Evolutionary conservation across 2,329 filamentous ascomycete species (phyloP).

Genomic region (Pseudogymnoascus sp.): DNA sequence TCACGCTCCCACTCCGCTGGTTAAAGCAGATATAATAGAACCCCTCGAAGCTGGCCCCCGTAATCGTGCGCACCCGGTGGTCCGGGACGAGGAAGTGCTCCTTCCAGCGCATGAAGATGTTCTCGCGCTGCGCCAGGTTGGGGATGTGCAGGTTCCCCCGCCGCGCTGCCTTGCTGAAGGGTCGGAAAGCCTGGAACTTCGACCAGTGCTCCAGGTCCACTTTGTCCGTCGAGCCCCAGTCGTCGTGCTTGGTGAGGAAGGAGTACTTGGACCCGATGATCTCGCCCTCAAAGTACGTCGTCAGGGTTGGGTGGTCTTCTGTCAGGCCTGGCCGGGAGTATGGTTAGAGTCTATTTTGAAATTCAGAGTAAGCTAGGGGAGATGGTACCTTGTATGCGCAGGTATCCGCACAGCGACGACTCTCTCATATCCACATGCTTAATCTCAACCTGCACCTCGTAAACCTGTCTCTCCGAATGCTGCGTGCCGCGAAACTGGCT

Average conservation of each 20-base stretch:
- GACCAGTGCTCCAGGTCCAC: slow-evolving; percentile 90
- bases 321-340: slow-evolving; percentile 59
- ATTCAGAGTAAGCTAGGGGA: neutral
- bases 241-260: slow-evolving; percentile 82
- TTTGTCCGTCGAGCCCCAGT: slow-evolving; percentile 88
- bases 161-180: slow-evolving; percentile 52
- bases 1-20: slow-evolving; percentile 75
- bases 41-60: slow-evolving; percentile 91
- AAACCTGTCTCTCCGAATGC: slow-evolving; percentile 84
- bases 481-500: slow-evolving; percentile 87
- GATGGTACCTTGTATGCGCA: slow-evolving; percentile 79
- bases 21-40: slow-evolving; percentile 99
- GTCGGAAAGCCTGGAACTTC: slow-evolving; percentile 79
- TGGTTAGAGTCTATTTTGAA: slow-evolving; percentile 9
- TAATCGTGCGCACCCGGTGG: slow-evolving; percentile 82
- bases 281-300: slow-evolving; percentile 96
- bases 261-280: slow-evolving; percentile 92
- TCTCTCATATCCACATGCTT: slow-evolving; percentile 93
- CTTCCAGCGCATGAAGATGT: slow-evolving; percentile 99
- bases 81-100: slow-evolving; percentile 96
- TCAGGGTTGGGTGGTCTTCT: slow-evolving; percentile 92
- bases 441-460: slow-evolving; percentile 93
- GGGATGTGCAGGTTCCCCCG: slow-evolving; percentile 52
- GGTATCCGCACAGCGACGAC: slow-evolving; percentile 88
- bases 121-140: slow-evolving; percentile 70